Percentiles rank a stretch among this genome's conserved stretches.
Conservation (phyloP, 164 flowering plant genomes). For the Protea cynaroides region DNA sequence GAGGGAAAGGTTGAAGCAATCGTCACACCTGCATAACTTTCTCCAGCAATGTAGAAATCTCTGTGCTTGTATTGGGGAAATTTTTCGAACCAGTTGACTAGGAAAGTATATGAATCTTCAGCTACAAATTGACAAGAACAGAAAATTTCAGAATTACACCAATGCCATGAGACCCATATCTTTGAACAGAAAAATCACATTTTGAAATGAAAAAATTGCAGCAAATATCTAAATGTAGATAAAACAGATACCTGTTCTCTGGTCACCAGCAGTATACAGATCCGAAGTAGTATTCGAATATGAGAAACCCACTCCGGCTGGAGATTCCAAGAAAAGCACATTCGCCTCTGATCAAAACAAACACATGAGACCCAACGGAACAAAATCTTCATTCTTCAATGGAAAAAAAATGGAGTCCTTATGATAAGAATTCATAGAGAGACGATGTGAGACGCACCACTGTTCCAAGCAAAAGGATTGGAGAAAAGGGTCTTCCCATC, state of each 20-base stretch:
- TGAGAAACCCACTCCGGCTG: conserved; percentile 97
- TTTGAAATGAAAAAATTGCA: conserved; percentile 4
- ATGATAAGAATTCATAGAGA: background rate
- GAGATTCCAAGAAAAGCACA: conserved; percentile 91
- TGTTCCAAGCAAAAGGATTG: conserved; percentile 89
- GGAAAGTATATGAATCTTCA: conserved; percentile 85
- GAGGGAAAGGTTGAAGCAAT: background rate
- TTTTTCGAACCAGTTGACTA: conserved; percentile 84
- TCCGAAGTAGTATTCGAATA: conserved; percentile 79
- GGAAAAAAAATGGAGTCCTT: background rate
- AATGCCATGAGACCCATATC: background rate
- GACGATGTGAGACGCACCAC: conserved; percentile 35
- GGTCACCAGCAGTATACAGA: conserved; percentile 73
- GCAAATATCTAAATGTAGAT: background rate
- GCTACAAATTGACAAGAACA: conserved; percentile 46
- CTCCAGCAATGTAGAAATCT: conserved; percentile 93
- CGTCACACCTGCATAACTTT: conserved; percentile 86
- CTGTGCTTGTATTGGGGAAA: conserved; percentile 93
- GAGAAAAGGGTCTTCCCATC: conserved; percentile 70
- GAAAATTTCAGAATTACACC: conserved; percentile 19
- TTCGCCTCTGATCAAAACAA: conserved; percentile 69
- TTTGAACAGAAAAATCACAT: background rate
- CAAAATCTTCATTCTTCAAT: background rate
- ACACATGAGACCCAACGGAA: background rate
- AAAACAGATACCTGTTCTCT: conserved; percentile 57